Evolutionary conservation across 2,329 filamentous ascomycete genomes (phyloP).

Genomic region (Cladophialophora immunda): DNA sequence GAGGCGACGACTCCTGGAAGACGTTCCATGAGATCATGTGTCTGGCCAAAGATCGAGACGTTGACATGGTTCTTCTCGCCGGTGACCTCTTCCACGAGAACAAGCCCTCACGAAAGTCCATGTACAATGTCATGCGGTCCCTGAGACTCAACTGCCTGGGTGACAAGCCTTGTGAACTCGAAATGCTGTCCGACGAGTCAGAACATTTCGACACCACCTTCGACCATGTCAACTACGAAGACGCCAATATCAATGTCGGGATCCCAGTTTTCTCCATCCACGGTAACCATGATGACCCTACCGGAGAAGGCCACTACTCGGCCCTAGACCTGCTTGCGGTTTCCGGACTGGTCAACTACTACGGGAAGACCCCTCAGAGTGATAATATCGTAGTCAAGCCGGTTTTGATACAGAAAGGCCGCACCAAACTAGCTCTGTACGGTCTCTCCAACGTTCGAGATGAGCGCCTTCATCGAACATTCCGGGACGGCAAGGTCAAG

Average conservation of each 20-base stretch:
- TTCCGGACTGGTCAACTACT: conserved; percentile 93
- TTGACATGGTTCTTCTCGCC: conserved; percentile 95
- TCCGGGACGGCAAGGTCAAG: conserved; percentile 89
- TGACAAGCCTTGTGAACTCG: conserved; percentile 92
- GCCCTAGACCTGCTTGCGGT: conserved; percentile 91
- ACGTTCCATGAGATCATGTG: conserved; percentile 96
- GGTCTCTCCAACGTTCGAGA: conserved; percentile 96
- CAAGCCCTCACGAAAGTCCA: conserved; percentile 91
- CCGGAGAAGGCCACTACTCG: conserved; percentile 92
- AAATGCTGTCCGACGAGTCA: conserved; percentile 91
- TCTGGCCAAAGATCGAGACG: conserved; percentile 83
- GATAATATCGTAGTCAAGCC: conserved; percentile 95
- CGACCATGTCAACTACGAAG: conserved; percentile 96
- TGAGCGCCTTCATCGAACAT: conserved; percentile 92
- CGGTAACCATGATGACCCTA: conserved; percentile 97
- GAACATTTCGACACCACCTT: conserved; percentile 91
- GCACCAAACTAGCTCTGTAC: conserved; percentile 90
- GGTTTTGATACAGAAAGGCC: conserved; percentile 89
- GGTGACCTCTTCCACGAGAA: conserved; percentile 99
- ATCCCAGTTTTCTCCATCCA: conserved; percentile 99
- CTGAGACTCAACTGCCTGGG: conserved; percentile 92
- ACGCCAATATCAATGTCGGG: conserved; percentile 94
- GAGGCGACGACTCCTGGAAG: conserved; percentile 97
- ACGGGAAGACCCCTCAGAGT: conserved; percentile 86
- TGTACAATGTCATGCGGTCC: conserved; percentile 97